phyloP scores from a whole-genome alignment of 148 eudicot species.

The Vaccinium vitisidaea region DNA sequence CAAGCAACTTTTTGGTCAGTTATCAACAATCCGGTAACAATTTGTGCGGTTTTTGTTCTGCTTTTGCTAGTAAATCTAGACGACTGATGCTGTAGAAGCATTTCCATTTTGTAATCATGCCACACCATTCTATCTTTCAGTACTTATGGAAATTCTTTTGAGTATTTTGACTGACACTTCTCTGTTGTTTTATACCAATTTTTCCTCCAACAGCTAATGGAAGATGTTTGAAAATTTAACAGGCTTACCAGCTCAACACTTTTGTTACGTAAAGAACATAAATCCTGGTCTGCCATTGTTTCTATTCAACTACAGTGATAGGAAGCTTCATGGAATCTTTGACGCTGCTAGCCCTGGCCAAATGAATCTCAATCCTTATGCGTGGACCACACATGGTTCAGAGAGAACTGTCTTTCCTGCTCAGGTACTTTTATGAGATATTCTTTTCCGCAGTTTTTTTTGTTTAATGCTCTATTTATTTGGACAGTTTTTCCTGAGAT shows the following conservation, averaged over 20 bases:
- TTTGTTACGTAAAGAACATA: conserved; percentile 58
- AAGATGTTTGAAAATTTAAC: conserved; percentile 15
- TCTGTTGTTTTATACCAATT: background rate
- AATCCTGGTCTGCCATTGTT: conserved; percentile 72
- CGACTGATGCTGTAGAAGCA: background rate
- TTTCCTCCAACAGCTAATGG: background rate
- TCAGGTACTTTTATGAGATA: conserved; percentile 47
- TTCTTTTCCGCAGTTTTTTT: conserved; percentile 4
- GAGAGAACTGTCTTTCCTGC: conserved; percentile 68
- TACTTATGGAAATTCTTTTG: background rate
- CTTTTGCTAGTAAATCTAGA: background rate
- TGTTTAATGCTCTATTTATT: conserved; percentile 4
- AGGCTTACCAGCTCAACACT: conserved; percentile 71
- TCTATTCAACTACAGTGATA: conserved; percentile 66
- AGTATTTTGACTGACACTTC: background rate
- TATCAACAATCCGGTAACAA: background rate
- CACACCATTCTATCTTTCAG: background rate
- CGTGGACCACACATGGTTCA: conserved; percentile 67
- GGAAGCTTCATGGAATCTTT: conserved; percentile 73
- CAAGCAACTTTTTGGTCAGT: conserved; percentile 83
- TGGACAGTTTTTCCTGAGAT: background rate
- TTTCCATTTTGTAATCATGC: background rate
- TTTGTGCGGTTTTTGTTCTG: background rate
- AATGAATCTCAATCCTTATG: conserved; percentile 69
- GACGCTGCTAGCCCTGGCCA: conserved; percentile 77